phyloP scores from a whole-genome alignment of 352 stramenopile species.

The Globisporangium splendens region DNA sequence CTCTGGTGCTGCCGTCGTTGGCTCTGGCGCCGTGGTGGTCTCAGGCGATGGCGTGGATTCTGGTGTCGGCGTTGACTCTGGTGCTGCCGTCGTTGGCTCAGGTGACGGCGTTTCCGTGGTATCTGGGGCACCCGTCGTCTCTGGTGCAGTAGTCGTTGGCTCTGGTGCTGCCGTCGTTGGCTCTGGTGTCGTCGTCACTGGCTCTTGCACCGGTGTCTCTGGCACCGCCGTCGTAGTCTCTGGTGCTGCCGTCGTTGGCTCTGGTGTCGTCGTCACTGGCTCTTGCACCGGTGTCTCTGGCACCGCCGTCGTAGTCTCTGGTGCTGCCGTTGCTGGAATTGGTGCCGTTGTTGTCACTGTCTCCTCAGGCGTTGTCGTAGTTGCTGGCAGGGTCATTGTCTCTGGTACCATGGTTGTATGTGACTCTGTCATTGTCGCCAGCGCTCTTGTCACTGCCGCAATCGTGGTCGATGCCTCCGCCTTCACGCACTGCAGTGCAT shows the following conservation, averaged over 20 bases:
- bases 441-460: too few species aligned
- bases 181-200: neutral
- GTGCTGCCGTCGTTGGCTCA: neutral
- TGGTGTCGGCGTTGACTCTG: neutral
- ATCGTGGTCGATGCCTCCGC: too few species aligned
- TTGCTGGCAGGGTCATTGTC: neutral
- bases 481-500: conserved; percentile 12
- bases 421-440: too few species aligned
- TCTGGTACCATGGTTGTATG: too few species aligned
- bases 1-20: too few species aligned
- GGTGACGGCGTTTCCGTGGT: too few species aligned
- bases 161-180: neutral
- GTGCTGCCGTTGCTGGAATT: too few species aligned
- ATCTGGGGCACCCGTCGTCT: too few species aligned
- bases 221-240: neutral
- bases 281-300: too few species aligned
- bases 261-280: neutral
- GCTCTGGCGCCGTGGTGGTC: too few species aligned
- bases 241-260: neutral
- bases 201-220: neutral
- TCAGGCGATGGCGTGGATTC: neutral
- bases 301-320: neutral
- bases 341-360: neutral
- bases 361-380: neutral
- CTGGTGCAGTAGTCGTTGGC: neutral